These are phyloP conservation scores for Aspergillus vadensis DNA, from an alignment of 2,329 filamentous ascomycete species.

Conservation along the genomic window DNA sequence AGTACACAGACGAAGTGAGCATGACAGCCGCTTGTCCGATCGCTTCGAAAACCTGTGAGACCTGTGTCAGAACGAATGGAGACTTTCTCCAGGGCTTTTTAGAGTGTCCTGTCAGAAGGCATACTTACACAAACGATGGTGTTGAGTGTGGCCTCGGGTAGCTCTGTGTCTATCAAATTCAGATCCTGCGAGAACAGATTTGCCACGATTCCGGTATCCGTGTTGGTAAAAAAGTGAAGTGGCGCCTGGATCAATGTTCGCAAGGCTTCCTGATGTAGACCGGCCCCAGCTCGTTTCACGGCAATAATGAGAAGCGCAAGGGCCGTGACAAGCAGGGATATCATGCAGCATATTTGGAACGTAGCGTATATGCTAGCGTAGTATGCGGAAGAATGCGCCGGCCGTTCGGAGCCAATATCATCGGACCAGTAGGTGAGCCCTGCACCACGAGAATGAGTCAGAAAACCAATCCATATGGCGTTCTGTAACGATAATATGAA, in stretches of 20 bases:
- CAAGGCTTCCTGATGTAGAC: conserved; percentile 27
- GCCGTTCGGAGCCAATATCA: conserved; percentile 18
- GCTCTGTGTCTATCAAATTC: conserved; percentile 48
- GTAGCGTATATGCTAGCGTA: conserved; percentile 31
- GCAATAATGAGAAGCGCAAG: conserved; percentile 20
- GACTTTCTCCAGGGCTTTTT: neutral
- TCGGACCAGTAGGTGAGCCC: conserved; percentile 27
- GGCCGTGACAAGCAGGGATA: neutral
- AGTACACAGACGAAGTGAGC: conserved; percentile 24
- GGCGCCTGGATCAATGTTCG: conserved; percentile 32
- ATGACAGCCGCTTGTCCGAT: conserved; percentile 27
- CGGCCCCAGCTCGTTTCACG: conserved; percentile 24
- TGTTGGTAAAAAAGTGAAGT: conserved; percentile 47
- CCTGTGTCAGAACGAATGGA: neutral
- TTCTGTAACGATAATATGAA: neutral
- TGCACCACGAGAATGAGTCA: neutral
- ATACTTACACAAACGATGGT: conserved; percentile 19
- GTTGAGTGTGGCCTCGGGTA: conserved; percentile 23
- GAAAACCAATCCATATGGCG: neutral
- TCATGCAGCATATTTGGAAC: conserved; percentile 27
- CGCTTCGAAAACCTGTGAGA: conserved; percentile 13
- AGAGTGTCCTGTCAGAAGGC: neutral
- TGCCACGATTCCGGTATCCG: conserved; percentile 49
- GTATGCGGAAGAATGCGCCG: conserved; percentile 23
- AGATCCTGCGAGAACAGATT: conserved; percentile 55